Conservation (phyloP, 1,284 basidiomycete species). For the Naganishia liquefaciens region DNA sequence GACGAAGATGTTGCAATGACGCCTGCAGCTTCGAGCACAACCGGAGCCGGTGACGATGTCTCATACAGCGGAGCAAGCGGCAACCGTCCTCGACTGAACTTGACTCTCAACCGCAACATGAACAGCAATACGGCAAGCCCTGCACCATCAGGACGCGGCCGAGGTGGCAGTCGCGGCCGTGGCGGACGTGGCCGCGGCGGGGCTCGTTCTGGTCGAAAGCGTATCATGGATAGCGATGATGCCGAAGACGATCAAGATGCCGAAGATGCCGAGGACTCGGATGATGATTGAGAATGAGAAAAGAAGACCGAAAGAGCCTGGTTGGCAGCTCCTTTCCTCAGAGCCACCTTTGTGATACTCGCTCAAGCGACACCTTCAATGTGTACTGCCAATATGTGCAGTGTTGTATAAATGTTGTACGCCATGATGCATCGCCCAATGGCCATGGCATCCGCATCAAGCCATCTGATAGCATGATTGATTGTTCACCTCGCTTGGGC, state of each 20-base stretch:
- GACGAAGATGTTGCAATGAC: slow-evolving; percentile 25
- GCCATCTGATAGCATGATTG: no score
- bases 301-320: neutral
- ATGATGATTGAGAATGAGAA: neutral
- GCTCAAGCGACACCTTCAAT: neutral
- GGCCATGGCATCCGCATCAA: no score
- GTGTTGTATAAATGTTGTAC: slow-evolving; percentile 3
- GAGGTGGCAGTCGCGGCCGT: neutral
- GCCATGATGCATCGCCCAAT: neutral
- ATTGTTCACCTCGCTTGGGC: neutral
- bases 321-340: neutral
- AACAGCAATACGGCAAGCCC: slow-evolving; percentile 21
- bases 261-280: slow-evolving; percentile 24
- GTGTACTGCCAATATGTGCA: neutral
- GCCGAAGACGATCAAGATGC: slow-evolving; percentile 21
- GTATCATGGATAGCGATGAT: slow-evolving; percentile 20
- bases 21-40: slow-evolving; percentile 18
- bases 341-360: neutral
- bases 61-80: slow-evolving; percentile 24
- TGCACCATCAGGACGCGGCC: slow-evolving; percentile 6
- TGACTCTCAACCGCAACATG: slow-evolving; percentile 22
- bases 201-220: slow-evolving; percentile 1
- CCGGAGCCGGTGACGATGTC: slow-evolving; percentile 20
- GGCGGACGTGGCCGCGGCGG: neutral
- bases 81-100: slow-evolving; percentile 25